Percentiles rank a stretch among this genome's conserved stretches.
Evolutionary conservation across 352 stramenopile genomes (phyloP).

Genomic region (Phytophthora pini): DNA sequence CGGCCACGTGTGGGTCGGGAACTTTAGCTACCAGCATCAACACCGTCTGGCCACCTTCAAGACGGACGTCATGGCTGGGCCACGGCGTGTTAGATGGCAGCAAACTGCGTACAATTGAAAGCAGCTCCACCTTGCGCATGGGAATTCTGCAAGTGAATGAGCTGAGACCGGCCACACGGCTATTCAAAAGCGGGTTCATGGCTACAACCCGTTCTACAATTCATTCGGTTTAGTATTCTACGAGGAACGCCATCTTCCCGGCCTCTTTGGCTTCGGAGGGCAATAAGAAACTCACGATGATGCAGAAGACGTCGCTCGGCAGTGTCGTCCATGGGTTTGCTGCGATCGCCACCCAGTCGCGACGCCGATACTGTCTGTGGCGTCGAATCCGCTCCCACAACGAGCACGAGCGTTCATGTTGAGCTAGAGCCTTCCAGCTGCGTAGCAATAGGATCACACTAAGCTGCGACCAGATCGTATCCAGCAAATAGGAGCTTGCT

Average conservation of each 20-base stretch:
- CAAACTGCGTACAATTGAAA: conserved; percentile 7
- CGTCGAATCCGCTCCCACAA: conserved; percentile 1
- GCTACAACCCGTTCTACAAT: not conserved
- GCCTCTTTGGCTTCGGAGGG: conserved; percentile 7
- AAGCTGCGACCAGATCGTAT: conserved; percentile 6
- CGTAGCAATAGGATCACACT: conserved; percentile 5
- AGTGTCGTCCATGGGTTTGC: conserved; percentile 13
- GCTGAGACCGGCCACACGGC: not conserved
- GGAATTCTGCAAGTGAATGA: not conserved
- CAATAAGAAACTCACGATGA: conserved; percentile 9
- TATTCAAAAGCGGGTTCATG: not conserved
- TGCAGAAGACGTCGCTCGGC: conserved; percentile 3
- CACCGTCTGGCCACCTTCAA: conserved; percentile 18
- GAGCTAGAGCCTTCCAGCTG: conserved; percentile 6
- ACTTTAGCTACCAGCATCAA: conserved; percentile 19
- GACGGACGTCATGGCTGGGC: not conserved
- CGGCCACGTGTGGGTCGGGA: conserved; percentile 2
- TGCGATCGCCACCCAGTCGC: not conserved
- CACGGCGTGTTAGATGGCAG: conserved; percentile 9
- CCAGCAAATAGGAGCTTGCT: conserved; percentile 4
- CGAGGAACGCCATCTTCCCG: conserved; percentile 4
- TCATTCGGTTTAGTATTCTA: conserved; percentile 7
- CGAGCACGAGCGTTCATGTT: not conserved
- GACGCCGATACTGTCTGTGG: not conserved
- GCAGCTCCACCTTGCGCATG: conserved; percentile 17